phyloP scores from a whole-genome alignment of 768 basidiomycete genomes.

The Lyophyllum decastes region DNA sequence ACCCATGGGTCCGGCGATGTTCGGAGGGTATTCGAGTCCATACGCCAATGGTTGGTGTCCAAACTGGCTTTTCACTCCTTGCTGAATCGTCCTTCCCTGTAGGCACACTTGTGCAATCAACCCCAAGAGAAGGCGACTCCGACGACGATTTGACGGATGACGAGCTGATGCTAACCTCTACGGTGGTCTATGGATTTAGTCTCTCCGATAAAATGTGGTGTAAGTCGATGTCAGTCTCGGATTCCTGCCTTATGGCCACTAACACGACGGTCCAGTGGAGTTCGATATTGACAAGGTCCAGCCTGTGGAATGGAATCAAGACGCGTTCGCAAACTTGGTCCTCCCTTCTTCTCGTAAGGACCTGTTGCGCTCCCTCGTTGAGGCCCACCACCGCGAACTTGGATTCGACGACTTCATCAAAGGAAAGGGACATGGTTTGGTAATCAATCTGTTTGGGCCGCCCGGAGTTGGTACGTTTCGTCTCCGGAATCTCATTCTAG shows the following conservation, averaged over 20 bases:
- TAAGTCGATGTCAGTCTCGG: slow-evolving; percentile 28
- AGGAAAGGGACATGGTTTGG: slow-evolving; percentile 55
- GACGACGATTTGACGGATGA: slow-evolving; percentile 47
- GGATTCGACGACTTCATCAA: slow-evolving; percentile 64
- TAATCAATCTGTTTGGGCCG: slow-evolving; percentile 58
- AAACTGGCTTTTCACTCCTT: too few relatives aligned
- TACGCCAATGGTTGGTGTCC: slow-evolving; percentile 12
- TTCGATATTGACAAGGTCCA: slow-evolving; percentile 57
- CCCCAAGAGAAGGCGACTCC: neutral
- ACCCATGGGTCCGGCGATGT: neutral
- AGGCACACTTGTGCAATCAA: slow-evolving; percentile 24
- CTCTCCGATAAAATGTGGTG: slow-evolving; percentile 60
- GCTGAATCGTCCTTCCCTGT: neutral
- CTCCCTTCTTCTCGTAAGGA: slow-evolving; percentile 54
- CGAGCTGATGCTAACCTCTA: slow-evolving; percentile 55
- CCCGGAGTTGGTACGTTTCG: slow-evolving; percentile 52
- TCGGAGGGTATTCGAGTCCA: neutral
- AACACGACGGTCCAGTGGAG: slow-evolving; percentile 45
- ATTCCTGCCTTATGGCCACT: slow-evolving; percentile 24
- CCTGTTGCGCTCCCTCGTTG: slow-evolving; percentile 57
- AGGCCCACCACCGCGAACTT: slow-evolving; percentile 52
- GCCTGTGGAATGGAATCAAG: slow-evolving; percentile 56
- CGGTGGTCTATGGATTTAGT: slow-evolving; percentile 65
- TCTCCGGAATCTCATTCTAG: neutral
- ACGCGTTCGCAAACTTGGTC: slow-evolving; percentile 61